Evolutionary conservation across 2,329 filamentous ascomycete genomes (phyloP).

Genomic region (Cladophialophora exuberans): DNA sequence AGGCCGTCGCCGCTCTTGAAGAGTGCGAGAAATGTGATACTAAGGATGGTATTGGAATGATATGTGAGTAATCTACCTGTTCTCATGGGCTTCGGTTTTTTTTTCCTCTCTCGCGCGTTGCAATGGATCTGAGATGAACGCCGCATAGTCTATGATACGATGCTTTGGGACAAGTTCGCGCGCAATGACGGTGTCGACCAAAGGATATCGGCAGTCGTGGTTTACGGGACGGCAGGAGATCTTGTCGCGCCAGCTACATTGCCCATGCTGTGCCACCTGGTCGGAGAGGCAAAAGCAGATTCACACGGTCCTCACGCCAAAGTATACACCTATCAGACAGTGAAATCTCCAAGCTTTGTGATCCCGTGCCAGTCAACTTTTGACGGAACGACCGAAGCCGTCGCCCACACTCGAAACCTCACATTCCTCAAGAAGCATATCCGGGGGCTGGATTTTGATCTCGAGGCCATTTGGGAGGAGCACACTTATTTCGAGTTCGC

Average conservation of each 20-base stretch:
- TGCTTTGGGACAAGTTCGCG: slow-evolving; percentile 16
- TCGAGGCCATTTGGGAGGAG: slow-evolving; percentile 79
- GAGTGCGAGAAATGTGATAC: slow-evolving; percentile 34
- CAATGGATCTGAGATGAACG: background rate
- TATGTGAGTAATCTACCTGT: slow-evolving; percentile 34
- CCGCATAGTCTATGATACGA: slow-evolving; percentile 31
- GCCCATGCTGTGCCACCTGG: slow-evolving; percentile 38
- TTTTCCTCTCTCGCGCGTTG: background rate
- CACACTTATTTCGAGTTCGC: slow-evolving; percentile 74
- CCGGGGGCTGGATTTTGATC: slow-evolving; percentile 69
- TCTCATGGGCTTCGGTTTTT: background rate
- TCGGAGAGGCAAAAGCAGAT: slow-evolving; percentile 27
- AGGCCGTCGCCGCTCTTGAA: slow-evolving; percentile 33
- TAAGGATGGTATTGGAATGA: slow-evolving; percentile 36
- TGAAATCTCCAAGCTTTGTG: slow-evolving; percentile 48
- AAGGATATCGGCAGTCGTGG: slow-evolving; percentile 39
- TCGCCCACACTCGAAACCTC: slow-evolving; percentile 69
- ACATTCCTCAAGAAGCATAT: slow-evolving; percentile 66
- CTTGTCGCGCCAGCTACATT: slow-evolving; percentile 17
- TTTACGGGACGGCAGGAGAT: slow-evolving; percentile 36
- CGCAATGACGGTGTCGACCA: slow-evolving; percentile 28
- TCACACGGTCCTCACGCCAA: slow-evolving; percentile 28
- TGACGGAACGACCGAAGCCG: slow-evolving; percentile 57
- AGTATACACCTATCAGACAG: slow-evolving; percentile 51
- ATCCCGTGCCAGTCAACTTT: slow-evolving; percentile 57